Base-by-base conservation (phyloP, 2,329 filamentous ascomycete genomes). In the Proliferodiscus dingleyae region DNA sequence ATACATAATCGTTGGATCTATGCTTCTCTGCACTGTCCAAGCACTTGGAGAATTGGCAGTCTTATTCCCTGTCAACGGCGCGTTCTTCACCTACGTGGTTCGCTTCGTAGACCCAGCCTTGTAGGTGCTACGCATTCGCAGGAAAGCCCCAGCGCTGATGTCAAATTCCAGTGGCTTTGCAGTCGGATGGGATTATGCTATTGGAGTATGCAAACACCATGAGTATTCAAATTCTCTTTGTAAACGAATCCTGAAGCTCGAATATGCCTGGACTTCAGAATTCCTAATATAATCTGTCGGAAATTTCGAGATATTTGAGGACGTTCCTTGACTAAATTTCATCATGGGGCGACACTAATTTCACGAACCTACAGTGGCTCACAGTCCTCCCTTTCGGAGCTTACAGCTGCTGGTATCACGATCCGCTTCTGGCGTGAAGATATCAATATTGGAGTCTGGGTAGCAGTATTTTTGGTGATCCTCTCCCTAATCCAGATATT, bases 41-140 rank as follows among this genome's bases (percentile, higher is more conserved):
- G 77, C 79, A 21, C 67, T 83, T 39, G 79, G 75, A 37, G 80
- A 83, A 65, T 51, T 83, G 47, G 75, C 78, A 38, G 75, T 81
- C 39, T 33, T 71, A 49, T 81, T 77, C 46, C 80, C 79, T 0
- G 72, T 82, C 47, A 78, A 78, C 48, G 80, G 80, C 37, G 77
- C 76, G 50, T 81, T 83, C 64, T 80, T 75, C 61, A 74, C 73
- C n/a, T 81, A 82, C 54, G 70, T 76, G 36, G 71, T 75, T 41
- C 74, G 78, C 40, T 83, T 83, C 53, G 66, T 82, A 48, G 79
- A 81, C 53, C 79, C 79, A 21, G 71, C 77, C 6, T 34, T 50
- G 53, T 15, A 76, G 73, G 72, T 71, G 3, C 3, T n/a, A 21
- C 6, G 22, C 13, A 11, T 19, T 6, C 18, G 11, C 13, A 10